These are phyloP conservation scores for Pythium phragmitis DNA, from an alignment of 352 stramenopile species.

Conservation along the genomic window DNA sequence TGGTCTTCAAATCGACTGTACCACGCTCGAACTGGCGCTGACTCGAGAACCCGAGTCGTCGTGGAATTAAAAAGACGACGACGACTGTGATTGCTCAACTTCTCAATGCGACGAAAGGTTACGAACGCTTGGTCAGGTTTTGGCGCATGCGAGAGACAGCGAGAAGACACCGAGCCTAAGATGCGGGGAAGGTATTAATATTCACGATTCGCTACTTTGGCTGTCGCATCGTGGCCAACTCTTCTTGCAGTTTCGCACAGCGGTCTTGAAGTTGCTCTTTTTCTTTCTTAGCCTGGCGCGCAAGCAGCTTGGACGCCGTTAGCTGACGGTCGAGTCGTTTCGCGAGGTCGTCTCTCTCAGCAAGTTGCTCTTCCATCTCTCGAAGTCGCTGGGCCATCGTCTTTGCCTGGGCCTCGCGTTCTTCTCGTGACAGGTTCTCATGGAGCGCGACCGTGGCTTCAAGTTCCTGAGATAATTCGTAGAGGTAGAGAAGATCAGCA, in stretches of 20 bases:
- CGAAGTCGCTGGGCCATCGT: constrained; percentile 33
- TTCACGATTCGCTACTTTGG: not conserved
- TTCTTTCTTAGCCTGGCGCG: constrained; percentile 66
- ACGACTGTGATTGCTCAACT: too few species aligned
- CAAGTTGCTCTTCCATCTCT: constrained; percentile 35
- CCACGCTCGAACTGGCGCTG: too few species aligned
- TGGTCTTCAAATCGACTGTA: too few species aligned
- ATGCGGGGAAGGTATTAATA: not conserved
- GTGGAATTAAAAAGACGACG: too few species aligned
- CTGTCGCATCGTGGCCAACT: not conserved
- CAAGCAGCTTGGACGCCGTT: constrained; percentile 65
- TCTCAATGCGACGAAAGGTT: too few species aligned
- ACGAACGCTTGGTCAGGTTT: too few species aligned
- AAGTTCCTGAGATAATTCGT: constrained; percentile 35
- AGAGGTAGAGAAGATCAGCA: not conserved
- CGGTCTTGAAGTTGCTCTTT: constrained; percentile 50
- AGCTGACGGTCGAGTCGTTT: constrained; percentile 66
- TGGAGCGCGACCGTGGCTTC: constrained; percentile 37
- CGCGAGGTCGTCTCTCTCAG: constrained; percentile 43
- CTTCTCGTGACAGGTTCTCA: constrained; percentile 38
- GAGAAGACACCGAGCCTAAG: too few species aligned
- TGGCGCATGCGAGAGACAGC: too few species aligned
- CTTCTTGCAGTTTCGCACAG: constrained; percentile 25
- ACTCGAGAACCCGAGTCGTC: too few species aligned
- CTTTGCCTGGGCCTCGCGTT: constrained; percentile 33